A percentile compares a stretch with the other conserved stretches of the same genome.
These are phyloP conservation scores for Lanmaoa rubissima DNA, from an alignment of 768 basidiomycete genomes.

Conservation along the genomic window DNA sequence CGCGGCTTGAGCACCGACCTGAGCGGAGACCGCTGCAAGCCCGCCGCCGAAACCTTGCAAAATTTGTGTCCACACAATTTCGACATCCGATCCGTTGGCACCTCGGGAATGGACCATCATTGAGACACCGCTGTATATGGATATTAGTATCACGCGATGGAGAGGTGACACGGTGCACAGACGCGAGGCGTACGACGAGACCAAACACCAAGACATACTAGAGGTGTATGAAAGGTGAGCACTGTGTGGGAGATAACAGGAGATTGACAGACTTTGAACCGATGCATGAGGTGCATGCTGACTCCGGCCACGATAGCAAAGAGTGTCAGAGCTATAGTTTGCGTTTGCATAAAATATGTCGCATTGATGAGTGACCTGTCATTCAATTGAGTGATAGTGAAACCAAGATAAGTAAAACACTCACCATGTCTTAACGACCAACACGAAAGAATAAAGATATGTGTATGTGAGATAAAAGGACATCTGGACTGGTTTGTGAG, in stretches of 20 bases:
- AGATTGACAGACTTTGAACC: conserved; percentile 47
- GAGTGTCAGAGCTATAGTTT: conserved; percentile 58
- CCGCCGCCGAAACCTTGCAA: conserved; percentile 77
- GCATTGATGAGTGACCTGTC: conserved; percentile 51
- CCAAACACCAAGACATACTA: conserved; percentile 53
- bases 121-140: conserved; percentile 48
- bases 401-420: not conserved
- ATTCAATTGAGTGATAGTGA: conserved; percentile 5
- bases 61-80: conserved; percentile 65
- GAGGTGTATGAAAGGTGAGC: not conserved
- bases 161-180: conserved; percentile 10
- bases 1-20: conserved; percentile 63
- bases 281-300: conserved; percentile 49
- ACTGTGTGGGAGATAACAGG: not conserved
- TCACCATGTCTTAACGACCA: conserved; percentile 51
- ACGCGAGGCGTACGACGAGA: conserved; percentile 55
- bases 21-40: conserved; percentile 54
- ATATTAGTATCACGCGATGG: not conserved
- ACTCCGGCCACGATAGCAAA: conserved; percentile 63
- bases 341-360: conserved; percentile 64
- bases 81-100: conserved; percentile 49
- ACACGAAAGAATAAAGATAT: conserved; percentile 70
- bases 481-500: conserved; percentile 35
- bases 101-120: conserved; percentile 73
- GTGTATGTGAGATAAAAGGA: conserved; percentile 69